These are phyloP conservation scores for Candida vartiovaarae DNA, from an alignment of 805 yeast genomes.

Conservation along the genomic window DNA sequence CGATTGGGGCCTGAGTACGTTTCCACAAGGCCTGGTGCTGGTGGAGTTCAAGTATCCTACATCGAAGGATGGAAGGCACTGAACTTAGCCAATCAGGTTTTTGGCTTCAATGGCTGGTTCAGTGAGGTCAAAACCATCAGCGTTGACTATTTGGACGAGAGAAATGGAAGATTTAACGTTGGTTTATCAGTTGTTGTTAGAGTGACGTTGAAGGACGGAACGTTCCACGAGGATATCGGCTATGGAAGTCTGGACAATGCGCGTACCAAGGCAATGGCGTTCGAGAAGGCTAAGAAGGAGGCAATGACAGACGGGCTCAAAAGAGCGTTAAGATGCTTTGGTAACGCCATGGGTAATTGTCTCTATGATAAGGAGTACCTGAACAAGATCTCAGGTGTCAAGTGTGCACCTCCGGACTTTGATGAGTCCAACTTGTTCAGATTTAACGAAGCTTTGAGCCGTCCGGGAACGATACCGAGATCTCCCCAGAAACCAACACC, in stretches of 20 bases:
- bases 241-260: constrained; percentile 81
- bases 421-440: constrained; percentile 36
- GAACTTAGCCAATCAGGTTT: constrained; percentile 70
- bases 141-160: constrained; percentile 66
- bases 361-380: constrained; percentile 70
- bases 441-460: constrained; percentile 18
- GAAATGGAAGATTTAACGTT: constrained; percentile 48
- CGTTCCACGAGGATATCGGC: constrained; percentile 77
- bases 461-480: constrained; percentile 12
- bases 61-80: constrained; percentile 83
- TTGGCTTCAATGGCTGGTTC: constrained; percentile 81
- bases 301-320: constrained; percentile 81
- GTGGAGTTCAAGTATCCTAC: constrained; percentile 61
- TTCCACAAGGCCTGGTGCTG: constrained; percentile 70
- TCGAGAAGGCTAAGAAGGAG: constrained; percentile 78
- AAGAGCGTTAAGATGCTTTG: constrained; percentile 72
- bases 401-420: constrained; percentile 38
- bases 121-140: constrained; percentile 60
- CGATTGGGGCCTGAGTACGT: constrained; percentile 73
- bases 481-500: not conserved
- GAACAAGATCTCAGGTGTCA: constrained; percentile 35
- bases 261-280: constrained; percentile 63
- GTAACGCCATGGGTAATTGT: constrained; percentile 79
- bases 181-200: constrained; percentile 72
- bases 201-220: constrained; percentile 67